Evolutionary conservation across 345 rosid species (phyloP), one percentile per base, ranked within the genome.

Genomic region (Erysimum cheiranthoides): DNA sequence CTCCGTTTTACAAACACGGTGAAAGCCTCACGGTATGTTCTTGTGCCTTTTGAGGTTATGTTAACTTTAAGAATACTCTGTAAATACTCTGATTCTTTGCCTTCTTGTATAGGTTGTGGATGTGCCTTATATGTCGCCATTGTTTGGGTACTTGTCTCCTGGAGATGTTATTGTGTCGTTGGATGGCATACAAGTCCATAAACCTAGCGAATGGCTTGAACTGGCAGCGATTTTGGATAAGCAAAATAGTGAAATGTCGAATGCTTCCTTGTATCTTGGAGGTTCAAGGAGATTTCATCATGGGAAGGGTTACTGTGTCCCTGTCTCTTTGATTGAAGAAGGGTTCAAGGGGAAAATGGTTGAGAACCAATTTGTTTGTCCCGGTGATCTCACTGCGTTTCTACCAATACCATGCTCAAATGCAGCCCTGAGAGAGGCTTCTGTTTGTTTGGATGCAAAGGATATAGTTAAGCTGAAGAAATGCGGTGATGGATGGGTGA

Each of bases 221-320:
- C 61, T 82, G 71, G 68, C 81, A 70, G 47, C 78, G 71, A 65
- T 81, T 66, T 58, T 88, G 31, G 81, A 85, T 63, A 84, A 77
- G 63, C 81, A 73, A 54, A 75, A 74, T 14, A 73, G 59, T 67
- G 78, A 74, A 71, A 79, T 60, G 27, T 75, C 86, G 16, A 86
- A 82, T 72, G 68, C 47, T 74, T 61, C 86, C 28, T 68, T 63
- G 61, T 51, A 63, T 83, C 50, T 76, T 42, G 39, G 62, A 74
- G 79, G 78, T 43, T 80, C 78, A 14, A 66, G 68, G 58, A 64
- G 59, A 1, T 51, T 71, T 61, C 66, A 69, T 79, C 73, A 71
- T 42, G 79, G 80, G 66, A 95, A 86, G 83, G 96, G 96, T 27
- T 95, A 90, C 64, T 95, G 99, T 73, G 83, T 90, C 30, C 90